Conservation (phyloP, 2,329 filamentous ascomycete species). For the Ramularia collo-cygni region DNA sequence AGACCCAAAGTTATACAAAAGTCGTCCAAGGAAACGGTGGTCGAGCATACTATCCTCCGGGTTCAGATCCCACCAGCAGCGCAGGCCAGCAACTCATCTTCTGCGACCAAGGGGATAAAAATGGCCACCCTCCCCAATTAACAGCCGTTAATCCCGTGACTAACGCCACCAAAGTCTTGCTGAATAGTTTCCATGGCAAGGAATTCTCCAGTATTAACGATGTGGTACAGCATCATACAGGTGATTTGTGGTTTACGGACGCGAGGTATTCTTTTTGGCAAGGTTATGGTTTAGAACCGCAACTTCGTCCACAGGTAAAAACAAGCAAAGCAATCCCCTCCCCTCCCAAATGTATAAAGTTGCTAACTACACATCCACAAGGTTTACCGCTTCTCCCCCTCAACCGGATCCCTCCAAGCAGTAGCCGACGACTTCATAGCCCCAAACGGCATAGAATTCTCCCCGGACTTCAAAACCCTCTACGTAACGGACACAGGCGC, state of each 20-base stretch:
- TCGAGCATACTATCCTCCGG: constrained; percentile 27
- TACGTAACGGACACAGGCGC: constrained; percentile 54
- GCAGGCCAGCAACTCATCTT: constrained; percentile 28
- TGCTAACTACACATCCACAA: background rate
- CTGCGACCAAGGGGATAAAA: constrained; percentile 28
- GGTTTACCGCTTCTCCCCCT: constrained; percentile 49
- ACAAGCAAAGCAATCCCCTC: background rate
- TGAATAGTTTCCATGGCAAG: constrained; percentile 57
- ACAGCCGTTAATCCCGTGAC: constrained; percentile 24
- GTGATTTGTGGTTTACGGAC: constrained; percentile 58
- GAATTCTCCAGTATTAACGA: constrained; percentile 57
- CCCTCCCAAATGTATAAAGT: no score
- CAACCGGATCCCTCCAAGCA: constrained; percentile 47
- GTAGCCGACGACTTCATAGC: constrained; percentile 52
- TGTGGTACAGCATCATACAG: constrained; percentile 45
- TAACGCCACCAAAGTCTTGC: constrained; percentile 31
- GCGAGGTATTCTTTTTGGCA: constrained; percentile 49
- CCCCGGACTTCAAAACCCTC: constrained; percentile 44
- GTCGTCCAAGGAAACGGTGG: constrained; percentile 28
- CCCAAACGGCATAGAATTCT: constrained; percentile 54
- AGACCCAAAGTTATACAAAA: constrained; percentile 22
- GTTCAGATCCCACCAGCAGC: constrained; percentile 25
- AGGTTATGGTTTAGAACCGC: constrained; percentile 46
- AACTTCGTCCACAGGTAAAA: constrained; percentile 45
- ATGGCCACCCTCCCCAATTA: constrained; percentile 20